Evolutionary conservation across 2,329 filamentous ascomycete species (phyloP).

Genomic region (Fusarium nanum): DNA sequence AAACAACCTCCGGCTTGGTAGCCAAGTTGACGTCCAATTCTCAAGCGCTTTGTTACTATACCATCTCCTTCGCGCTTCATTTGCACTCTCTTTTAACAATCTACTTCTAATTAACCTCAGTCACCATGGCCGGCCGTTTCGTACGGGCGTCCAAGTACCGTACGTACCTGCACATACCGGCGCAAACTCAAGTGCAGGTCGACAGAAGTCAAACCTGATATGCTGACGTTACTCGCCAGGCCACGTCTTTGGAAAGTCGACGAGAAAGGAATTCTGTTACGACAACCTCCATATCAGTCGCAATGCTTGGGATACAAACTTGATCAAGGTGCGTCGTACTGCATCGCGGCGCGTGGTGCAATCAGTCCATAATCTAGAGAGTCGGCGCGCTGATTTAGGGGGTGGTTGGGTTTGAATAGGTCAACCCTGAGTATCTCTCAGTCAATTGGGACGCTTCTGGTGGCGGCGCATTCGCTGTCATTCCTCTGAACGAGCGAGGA

Average conservation of each 20-base stretch:
- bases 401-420: constrained; percentile 63
- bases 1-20: constrained; percentile 38
- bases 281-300: constrained; percentile 97
- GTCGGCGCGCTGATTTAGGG: constrained; percentile 43
- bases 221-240: constrained; percentile 65
- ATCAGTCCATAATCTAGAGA: constrained; percentile 29
- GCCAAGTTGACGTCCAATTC: constrained; percentile 36
- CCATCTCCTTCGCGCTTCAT: constrained; percentile 12
- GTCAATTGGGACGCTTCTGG: constrained; percentile 99
- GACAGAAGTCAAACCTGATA: constrained; percentile 26
- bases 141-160: constrained; percentile 77
- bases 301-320: constrained; percentile 99
- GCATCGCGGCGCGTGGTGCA: constrained; percentile 47
- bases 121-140: constrained; percentile 71
- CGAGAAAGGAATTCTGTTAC: constrained; percentile 97
- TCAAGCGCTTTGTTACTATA: constrained; percentile 11
- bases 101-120: constrained; percentile 33
- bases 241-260: constrained; percentile 97
- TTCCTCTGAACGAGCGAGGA: constrained; percentile 88
- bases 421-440: constrained; percentile 93
- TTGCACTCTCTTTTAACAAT: constrained; percentile 16
- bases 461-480: constrained; percentile 95
- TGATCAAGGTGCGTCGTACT: constrained; percentile 96
- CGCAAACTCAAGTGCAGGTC: constrained; percentile 43
- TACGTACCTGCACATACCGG: constrained; percentile 66